Conservation (phyloP, 176 grass and related monocot species). For the Avena insularis region DNA sequence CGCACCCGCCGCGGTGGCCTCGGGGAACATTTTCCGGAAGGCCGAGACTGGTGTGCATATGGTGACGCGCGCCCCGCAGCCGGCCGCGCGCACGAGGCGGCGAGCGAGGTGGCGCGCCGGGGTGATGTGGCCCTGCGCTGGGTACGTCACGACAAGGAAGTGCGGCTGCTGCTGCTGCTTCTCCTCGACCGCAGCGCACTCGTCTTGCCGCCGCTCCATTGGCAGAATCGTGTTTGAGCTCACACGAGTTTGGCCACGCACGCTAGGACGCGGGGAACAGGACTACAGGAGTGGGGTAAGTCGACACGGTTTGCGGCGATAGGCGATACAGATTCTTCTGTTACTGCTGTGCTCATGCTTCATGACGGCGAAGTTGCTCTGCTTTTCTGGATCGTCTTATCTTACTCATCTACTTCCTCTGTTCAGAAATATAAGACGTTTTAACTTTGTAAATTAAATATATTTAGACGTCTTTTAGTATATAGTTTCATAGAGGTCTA, state of each 20-base stretch:
- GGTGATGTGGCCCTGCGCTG: conserved; percentile 72
- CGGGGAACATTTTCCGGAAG: conserved; percentile 61
- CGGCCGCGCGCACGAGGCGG: conserved; percentile 41
- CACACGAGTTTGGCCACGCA: background rate
- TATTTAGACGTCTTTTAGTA: too few species aligned
- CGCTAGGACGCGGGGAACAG: conserved; percentile 6
- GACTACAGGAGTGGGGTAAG: conserved; percentile 5
- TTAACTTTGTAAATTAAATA: too few species aligned
- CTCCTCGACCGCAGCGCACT: background rate
- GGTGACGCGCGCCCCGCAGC: conserved; percentile 50
- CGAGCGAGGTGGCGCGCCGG: conserved; percentile 68
- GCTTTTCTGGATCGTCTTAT: background rate
- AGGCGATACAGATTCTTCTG: background rate
- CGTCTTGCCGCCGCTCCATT: conserved; percentile 19
- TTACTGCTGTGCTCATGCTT: background rate
- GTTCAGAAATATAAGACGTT: too few species aligned
- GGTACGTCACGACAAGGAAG: conserved; percentile 69
- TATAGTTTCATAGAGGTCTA: too few species aligned
- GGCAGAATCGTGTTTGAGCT: background rate
- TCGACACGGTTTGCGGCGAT: background rate
- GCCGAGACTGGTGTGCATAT: conserved; percentile 55
- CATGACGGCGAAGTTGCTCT: background rate
- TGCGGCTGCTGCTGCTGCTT: conserved; percentile 30
- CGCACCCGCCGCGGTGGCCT: conserved; percentile 6
- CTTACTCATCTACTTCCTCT: background rate